Percentiles rank a stretch among this genome's conserved stretches.
phyloP scores from a whole-genome alignment of 768 basidiomycete genomes.

The Lentinula raphanica region DNA sequence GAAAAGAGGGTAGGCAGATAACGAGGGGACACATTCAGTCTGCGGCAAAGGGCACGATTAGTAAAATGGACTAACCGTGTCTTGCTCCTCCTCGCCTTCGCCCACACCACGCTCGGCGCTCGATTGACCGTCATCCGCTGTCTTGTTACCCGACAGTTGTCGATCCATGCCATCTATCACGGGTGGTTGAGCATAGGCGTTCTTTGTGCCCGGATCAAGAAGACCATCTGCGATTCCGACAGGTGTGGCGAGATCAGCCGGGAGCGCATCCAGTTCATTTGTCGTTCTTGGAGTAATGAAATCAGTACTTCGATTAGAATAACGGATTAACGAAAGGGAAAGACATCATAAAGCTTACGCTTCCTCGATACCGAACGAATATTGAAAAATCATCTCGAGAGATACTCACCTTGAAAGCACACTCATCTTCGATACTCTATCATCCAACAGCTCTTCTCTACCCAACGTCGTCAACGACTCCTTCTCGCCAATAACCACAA shows the following conservation, averaged over 20 bases:
- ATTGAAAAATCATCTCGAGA: not conserved
- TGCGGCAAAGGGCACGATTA: not conserved
- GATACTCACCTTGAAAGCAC: conserved; percentile 59
- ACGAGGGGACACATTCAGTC: not conserved
- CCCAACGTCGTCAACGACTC: conserved; percentile 68
- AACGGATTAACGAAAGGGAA: conserved; percentile 8
- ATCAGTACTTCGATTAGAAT: conserved; percentile 7
- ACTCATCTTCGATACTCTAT: conserved; percentile 59
- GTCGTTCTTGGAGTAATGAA: conserved; percentile 35
- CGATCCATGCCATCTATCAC: conserved; percentile 12
- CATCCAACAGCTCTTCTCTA: conserved; percentile 72
- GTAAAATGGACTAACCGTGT: conserved; percentile 17
- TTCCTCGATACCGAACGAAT: conserved; percentile 9
- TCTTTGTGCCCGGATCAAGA: conserved; percentile 34
- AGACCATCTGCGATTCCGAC: conserved; percentile 58
- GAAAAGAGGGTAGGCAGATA: not conserved
- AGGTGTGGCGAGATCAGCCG: conserved; percentile 55
- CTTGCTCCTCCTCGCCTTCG: conserved; percentile 12
- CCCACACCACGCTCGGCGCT: conserved; percentile 7
- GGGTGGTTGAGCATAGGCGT: conserved; percentile 2
- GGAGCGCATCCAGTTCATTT: conserved; percentile 53
- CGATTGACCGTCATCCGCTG: conserved; percentile 16
- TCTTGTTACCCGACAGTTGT: conserved; percentile 4
- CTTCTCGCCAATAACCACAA: conserved; percentile 67
- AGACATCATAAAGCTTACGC: not conserved